Evolutionary conservation across 108 stramenopile species (phyloP).

Genomic region (Cyclotella kingstonii): DNA sequence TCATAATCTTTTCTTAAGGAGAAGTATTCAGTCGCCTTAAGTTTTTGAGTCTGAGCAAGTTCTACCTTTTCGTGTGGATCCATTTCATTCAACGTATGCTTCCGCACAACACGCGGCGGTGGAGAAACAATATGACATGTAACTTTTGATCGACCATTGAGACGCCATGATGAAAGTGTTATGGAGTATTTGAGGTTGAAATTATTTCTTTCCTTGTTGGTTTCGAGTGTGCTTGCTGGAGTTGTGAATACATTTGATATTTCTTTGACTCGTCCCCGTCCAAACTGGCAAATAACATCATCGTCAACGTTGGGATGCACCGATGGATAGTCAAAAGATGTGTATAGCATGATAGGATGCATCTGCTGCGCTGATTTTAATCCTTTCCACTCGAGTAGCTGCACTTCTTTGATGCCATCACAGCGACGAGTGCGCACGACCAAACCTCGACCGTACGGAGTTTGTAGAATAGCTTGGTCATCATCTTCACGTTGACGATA

Average conservation of each 20-base stretch:
- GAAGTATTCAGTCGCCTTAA: slow-evolving; percentile 50
- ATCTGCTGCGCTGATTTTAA: neutral
- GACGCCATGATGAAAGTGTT: slow-evolving; percentile 62
- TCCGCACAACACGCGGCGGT: slow-evolving; percentile 53
- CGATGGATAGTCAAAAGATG: slow-evolving; percentile 55
- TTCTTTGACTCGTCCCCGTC: slow-evolving; percentile 54
- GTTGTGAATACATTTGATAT: neutral
- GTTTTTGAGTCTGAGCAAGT: slow-evolving; percentile 51
- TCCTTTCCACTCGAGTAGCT: slow-evolving; percentile 55
- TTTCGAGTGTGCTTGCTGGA: neutral
- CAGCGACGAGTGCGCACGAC: slow-evolving; percentile 50
- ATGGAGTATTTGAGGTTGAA: slow-evolving; percentile 37
- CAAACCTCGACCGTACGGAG: slow-evolving; percentile 72
- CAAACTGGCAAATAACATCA: slow-evolving; percentile 65
- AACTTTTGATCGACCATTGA: slow-evolving; percentile 60
- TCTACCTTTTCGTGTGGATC: slow-evolving; percentile 59
- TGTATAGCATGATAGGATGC: slow-evolving; percentile 51
- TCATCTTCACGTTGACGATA: slow-evolving; percentile 53
- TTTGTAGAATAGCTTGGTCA: slow-evolving; percentile 61
- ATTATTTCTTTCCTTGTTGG: slow-evolving; percentile 17
- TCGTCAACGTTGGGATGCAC: slow-evolving; percentile 53
- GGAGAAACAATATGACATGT: slow-evolving; percentile 50
- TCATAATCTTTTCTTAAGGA: slow-evolving; percentile 44
- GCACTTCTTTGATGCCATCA: slow-evolving; percentile 55
- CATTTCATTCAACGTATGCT: slow-evolving; percentile 64